These are phyloP conservation scores for Sporothrix schenckii DNA, from an alignment of 2,329 filamentous ascomycete genomes.

Conservation along the genomic window DNA sequence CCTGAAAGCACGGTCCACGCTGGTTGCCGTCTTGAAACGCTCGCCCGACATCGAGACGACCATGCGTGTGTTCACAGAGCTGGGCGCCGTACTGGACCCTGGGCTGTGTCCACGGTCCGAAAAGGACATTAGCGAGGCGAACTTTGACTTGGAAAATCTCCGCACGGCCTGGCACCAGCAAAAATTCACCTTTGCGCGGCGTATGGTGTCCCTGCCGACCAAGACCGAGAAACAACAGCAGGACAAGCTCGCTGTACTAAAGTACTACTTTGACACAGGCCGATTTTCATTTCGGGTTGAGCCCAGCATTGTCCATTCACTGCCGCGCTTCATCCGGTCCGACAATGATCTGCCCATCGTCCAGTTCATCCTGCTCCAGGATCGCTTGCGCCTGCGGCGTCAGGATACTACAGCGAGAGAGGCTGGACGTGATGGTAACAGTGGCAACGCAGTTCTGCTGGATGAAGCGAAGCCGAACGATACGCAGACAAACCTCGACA, in stretches of 20 bases:
- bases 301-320: neutral
- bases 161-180: neutral
- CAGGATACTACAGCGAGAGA: neutral
- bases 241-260: neutral
- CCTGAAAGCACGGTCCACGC: neutral
- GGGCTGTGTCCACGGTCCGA: neutral
- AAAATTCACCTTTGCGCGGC: neutral
- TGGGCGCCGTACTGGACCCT: neutral
- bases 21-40: neutral
- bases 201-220: slow-evolving; percentile 1
- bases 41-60: neutral
- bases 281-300: neutral
- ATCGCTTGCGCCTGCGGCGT: neutral
- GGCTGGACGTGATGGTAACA: neutral
- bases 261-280: slow-evolving; percentile 1
- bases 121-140: neutral
- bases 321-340: slow-evolving; percentile 23
- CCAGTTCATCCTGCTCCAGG: neutral
- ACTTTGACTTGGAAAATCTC: neutral
- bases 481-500: neutral
- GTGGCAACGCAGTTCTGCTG: neutral
- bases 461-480: neutral
- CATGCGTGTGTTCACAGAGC: neutral
- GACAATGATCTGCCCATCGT: slow-evolving; percentile 1
- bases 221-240: neutral